Conservation (phyloP, 495 filamentous ascomycete species). For the Thermochaetoides thermophila region DNA sequence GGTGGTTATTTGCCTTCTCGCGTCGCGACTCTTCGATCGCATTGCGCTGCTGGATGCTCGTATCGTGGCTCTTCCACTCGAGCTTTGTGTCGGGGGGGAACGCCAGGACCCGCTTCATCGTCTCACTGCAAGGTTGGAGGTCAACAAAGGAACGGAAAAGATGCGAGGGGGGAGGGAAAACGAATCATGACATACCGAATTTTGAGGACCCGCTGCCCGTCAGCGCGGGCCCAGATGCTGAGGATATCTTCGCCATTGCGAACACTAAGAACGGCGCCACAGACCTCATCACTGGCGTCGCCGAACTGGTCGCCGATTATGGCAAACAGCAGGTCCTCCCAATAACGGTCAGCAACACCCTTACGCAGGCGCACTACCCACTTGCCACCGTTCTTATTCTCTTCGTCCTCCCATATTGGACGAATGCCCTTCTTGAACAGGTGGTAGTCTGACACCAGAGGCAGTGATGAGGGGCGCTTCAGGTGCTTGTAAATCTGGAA, state of each 20-base stretch:
- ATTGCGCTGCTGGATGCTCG: conserved; percentile 64
- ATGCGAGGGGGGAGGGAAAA: conserved; percentile 2
- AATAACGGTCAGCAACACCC: conserved; percentile 90
- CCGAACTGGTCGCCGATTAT: conserved; percentile 91
- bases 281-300: conserved; percentile 87
- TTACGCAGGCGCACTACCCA: conserved; percentile 95
- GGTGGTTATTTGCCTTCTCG: conserved; percentile 45
- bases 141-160: background rate
- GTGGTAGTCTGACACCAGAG: conserved; percentile 92
- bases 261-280: conserved; percentile 85
- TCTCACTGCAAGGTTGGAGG: conserved; percentile 46
- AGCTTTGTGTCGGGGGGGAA: conserved; percentile 82
- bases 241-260: conserved; percentile 91
- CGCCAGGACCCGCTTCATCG: conserved; percentile 72
- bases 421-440: conserved; percentile 95
- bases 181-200: conserved; percentile 65
- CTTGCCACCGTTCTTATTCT: conserved; percentile 91
- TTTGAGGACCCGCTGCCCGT: conserved; percentile 87
- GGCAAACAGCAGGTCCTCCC: conserved; percentile 86
- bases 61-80: conserved; percentile 84
- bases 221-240: conserved; percentile 90
- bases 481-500: conserved; percentile 85
- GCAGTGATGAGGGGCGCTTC: conserved; percentile 73
- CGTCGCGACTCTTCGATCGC: conserved; percentile 72
- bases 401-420: conserved; percentile 96